Evolutionary conservation across 257 asterid species (phyloP).

Genomic region (Voacanga thouarsii): DNA sequence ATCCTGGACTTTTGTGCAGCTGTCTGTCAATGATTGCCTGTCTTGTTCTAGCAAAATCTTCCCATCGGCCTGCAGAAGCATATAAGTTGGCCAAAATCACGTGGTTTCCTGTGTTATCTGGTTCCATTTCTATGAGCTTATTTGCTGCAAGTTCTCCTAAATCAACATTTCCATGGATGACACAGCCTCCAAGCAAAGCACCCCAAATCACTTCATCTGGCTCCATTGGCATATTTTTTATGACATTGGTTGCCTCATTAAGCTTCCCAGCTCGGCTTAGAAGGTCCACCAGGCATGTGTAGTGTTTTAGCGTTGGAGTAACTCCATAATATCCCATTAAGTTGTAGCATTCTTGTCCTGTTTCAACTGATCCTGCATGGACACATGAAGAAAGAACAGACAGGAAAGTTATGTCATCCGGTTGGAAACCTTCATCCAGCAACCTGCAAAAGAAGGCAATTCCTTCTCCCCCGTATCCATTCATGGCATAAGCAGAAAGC

Average conservation of each 20-base stretch:
- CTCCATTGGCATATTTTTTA: conserved; percentile 39
- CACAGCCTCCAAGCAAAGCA: conserved; percentile 76
- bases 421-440: conserved; percentile 45
- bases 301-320: conserved; percentile 60
- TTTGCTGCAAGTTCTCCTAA: conserved; percentile 67
- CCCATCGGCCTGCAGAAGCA: conserved; percentile 74
- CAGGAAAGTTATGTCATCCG: conserved; percentile 66
- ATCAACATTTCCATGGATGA: conserved; percentile 52
- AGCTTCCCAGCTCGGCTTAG: conserved; percentile 69
- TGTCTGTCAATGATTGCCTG: conserved; percentile 40
- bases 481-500: conserved; percentile 76
- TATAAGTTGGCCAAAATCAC: conserved; percentile 75
- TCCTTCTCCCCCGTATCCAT: conserved; percentile 68
- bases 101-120: conserved; percentile 50
- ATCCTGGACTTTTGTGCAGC: conserved; percentile 68
- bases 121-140: conserved; percentile 56
- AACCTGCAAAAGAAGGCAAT: conserved; percentile 51
- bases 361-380: conserved; percentile 64
- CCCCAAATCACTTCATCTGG: conserved; percentile 79
- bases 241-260: conserved; percentile 41
- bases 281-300: conserved; percentile 76
- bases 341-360: conserved; percentile 50
- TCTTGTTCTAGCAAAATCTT: conserved; percentile 50
- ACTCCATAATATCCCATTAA: conserved; percentile 55
- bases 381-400: conserved; percentile 71